Base-by-base conservation (phyloP, 768 basidiomycete species). In the Chalciporus sphaerocephalus region DNA sequence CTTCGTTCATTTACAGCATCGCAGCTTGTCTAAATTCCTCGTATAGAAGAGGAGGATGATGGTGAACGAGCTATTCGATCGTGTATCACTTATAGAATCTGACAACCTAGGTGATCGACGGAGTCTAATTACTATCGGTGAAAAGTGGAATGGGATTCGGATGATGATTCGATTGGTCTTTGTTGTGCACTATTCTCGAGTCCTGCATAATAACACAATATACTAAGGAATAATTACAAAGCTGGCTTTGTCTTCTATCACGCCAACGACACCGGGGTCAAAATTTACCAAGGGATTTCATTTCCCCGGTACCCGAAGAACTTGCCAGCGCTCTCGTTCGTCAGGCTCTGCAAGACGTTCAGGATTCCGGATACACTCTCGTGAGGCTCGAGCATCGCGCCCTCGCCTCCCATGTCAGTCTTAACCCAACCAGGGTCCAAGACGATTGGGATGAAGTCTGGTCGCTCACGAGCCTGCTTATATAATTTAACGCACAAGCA, bases 351-450 rank as follows among this genome's bases (percentile, higher is more conserved):
- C 25, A 40, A 11, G 10, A 45, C 30, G 6, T 34, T 27, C 30
- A 69, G 16, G 32, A 66, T 50, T 18, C 49, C 47, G 1, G 57
- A 44, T 1, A 67, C 65, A 43, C 61, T 64, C 42, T 62, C 61
- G 16, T 58, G 50, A 12, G 60, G 59, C 48, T 67, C 62, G 13
- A 67, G 44, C 25, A 52, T 35, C 7, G 66, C 70, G 33, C 52
- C 46, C 18, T 52, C 40, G 5, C 68, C 69, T 11, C 70, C 70
- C 67, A 71, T 65, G 12, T 65, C 70, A 55, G 55, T 56, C 72
- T 95, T 96, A 53, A 96, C 93, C 58, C 94, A 94, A 10, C 92
- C 93, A 3, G 92, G 93, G 64, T 95, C 93, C 58, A 96, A 93
- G 34, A 95, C 91, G 63, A 93, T 94, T 6, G 49, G 44, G 18